These are phyloP conservation scores for Beauveria rudraprayagi DNA, from an alignment of 2,329 filamentous ascomycete genomes.

Conservation along the genomic window DNA sequence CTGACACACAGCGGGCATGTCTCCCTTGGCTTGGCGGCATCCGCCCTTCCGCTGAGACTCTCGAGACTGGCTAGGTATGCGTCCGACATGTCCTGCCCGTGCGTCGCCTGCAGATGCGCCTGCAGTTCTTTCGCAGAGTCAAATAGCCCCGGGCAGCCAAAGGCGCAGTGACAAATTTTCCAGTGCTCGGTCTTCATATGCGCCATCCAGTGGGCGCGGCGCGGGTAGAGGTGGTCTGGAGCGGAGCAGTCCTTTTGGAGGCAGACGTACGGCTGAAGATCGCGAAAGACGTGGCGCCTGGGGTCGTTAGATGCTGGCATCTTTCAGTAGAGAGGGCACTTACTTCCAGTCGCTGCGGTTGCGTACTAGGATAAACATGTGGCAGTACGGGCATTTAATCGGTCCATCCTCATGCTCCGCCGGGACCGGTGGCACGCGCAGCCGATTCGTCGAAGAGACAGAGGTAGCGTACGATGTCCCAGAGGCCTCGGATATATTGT, in stretches of 20 bases:
- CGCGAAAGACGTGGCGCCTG: constrained; percentile 4
- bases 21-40: background rate
- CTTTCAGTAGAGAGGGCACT: background rate
- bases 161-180: background rate
- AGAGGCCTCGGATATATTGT: background rate
- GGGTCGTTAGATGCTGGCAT: constrained; percentile 4
- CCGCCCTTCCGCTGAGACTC: background rate
- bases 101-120: background rate
- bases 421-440: background rate
- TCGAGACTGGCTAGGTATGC: background rate
- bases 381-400: background rate
- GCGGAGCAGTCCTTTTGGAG: background rate
- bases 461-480: background rate
- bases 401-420: background rate
- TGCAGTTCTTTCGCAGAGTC: background rate
- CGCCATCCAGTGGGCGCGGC: background rate
- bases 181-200: background rate
- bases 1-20: background rate
- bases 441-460: background rate
- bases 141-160: background rate
- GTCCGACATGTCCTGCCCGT: background rate
- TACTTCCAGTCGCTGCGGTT: background rate
- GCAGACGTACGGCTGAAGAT: constrained; percentile 6
- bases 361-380: background rate
- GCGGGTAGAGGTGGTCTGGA: background rate